Base-by-base conservation (phyloP, 768 basidiomycete species). In the Leccinum uliginosum region DNA sequence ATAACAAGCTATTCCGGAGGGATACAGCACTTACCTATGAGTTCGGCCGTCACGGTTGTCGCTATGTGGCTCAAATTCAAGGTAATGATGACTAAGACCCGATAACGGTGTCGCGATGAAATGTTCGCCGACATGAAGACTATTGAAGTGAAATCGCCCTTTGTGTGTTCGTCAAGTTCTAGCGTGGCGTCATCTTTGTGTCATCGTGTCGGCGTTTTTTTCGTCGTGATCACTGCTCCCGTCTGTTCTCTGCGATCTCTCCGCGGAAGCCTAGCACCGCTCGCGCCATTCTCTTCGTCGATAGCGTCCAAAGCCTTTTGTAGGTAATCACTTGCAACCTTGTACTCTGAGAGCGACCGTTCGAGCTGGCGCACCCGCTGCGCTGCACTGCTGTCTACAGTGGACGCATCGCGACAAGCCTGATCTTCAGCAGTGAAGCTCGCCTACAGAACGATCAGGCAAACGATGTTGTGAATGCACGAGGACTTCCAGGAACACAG, bases 391-490 rank as follows among this genome's bases (percentile, higher is more conserved):
- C 67, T 65, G 4, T 73, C 67, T 11, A 58, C 21, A 58, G 59
- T 14, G 60, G 71, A 47, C 58, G 62, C 17, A 62, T 70, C 57
- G 58, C 69, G 60, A 59, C 72, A 69, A 4, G 74, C 74, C 49
- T 59, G 66, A 7, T 83, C 81, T 67, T 90, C 87, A 0, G 82
- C 79, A 15, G 78, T 78, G 65, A 79, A 89, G 63, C 86, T 87
- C 1, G 83, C 81, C 84, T 86, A 48, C 6, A 53, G 21, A 47
- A 47, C 9, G 12, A 52, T 64, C 29, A 52, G 19, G n/a, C 17
- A 44, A 21, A 34, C 6, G 17, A 48, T 12, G 21, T 21, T 19
- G 35, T 23, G n/a, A 27, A 6, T 27, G 86, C 64, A 89, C 72
- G 19, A 90, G 74, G 0, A 84, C 84, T 58, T 83, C 76, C 55